Conservation (phyloP, 129 eudicot species). For the Calendula officinalis region DNA sequence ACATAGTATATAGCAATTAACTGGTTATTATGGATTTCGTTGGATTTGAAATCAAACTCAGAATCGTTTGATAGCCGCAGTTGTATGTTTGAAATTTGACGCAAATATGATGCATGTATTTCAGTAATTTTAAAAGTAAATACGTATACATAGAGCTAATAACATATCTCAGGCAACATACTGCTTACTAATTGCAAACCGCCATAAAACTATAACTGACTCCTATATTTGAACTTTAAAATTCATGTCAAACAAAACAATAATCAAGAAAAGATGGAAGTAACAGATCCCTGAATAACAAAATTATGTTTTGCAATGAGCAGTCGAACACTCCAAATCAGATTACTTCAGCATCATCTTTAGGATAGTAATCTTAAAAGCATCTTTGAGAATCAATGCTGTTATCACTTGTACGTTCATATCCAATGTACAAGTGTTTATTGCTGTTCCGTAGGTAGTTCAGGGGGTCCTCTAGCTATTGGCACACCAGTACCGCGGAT, state of each 20-base stretch:
- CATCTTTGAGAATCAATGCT: slow-evolving; percentile 2
- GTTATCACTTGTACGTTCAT: slow-evolving; percentile 9
- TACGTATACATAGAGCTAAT: slow-evolving; percentile 9
- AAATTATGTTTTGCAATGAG: background rate
- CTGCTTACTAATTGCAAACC: background rate
- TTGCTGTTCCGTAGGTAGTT: slow-evolving; percentile 36
- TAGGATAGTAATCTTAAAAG: slow-evolving; percentile 9
- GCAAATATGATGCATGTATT: background rate
- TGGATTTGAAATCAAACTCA: background rate
- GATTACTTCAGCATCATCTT: background rate
- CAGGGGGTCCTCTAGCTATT: slow-evolving; percentile 92
- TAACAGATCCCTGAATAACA: slow-evolving; percentile 8
- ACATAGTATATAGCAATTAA: background rate
- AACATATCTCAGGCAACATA: background rate
- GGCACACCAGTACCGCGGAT: slow-evolving; percentile 41
- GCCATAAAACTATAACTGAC: background rate
- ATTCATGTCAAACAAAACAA: background rate
- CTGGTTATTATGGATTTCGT: background rate
- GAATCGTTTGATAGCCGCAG: too few species aligned
- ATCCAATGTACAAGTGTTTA: slow-evolving; percentile 18
- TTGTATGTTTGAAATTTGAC: background rate
- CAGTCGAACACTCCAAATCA: slow-evolving; percentile 9
- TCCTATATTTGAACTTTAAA: background rate
- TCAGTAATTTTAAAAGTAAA: background rate
- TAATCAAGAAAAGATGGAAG: background rate